Evolutionary conservation across 192 early-diverging fungal species (phyloP), one percentile per base, ranked within the genome.

Genomic region (Umbelopsis vinacea): DNA sequence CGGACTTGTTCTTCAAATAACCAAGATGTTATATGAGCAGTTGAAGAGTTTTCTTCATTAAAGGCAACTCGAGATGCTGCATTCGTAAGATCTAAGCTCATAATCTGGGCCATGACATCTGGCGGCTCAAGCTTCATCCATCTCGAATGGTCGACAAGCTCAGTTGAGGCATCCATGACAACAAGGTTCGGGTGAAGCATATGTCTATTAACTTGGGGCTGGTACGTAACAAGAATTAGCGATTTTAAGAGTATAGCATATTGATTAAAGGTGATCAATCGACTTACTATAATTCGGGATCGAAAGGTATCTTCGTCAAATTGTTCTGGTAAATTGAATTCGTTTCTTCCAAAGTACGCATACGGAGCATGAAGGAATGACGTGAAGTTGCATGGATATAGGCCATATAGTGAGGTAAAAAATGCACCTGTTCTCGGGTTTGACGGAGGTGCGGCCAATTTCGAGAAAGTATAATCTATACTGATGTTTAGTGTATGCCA

Each of bases 51-150:
- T 15, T 37, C 68, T 14, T 54, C 70, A 12, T 24, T 66, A 40
- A 75, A 79, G 3, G 74, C 85, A 33, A 76, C 71, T 21, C 74
- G 67, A 4, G 79, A 79, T 9, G 83, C 83, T 21, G 85, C 82
- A 55, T 83, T 86, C 52, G 84, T 85, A 2, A 88, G 70, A 78
- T 88, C 85, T 23, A 84, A 68, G 52, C 87, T 79, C 78, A 88
- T 82, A 47, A 82, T 83, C 74, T 82, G 81, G 45, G 87, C 87
- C 46, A 88, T 81, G 68, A 88, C 81, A 68, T 86, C 87, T 46
- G 84, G 84, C 4, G 87, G 85, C 53, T 88, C 87, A 47, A 88
- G 68, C 57, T 88, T 88, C 74, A 84, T 81, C 83, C 83, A 86
- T 29, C 87, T 71, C 6, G 82, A 79, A 5, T 75, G 80, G 24